These are phyloP conservation scores for Drosera spatulata DNA, from an alignment of 179 eudicot genomes.

Conservation along the genomic window DNA sequence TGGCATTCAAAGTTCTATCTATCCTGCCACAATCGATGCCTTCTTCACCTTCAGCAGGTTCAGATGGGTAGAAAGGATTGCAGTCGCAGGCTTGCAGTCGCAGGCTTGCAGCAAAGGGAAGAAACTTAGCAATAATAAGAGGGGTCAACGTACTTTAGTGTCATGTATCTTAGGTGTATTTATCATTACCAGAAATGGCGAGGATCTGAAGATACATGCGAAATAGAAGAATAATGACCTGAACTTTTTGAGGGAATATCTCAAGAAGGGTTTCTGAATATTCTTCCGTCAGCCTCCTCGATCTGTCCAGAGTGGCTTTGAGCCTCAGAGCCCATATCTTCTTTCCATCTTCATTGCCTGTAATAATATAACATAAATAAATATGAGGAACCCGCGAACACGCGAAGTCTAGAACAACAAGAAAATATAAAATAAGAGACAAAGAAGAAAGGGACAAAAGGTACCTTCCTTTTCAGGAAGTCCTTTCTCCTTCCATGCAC, in stretches of 20 bases:
- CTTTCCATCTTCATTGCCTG: constrained; percentile 84
- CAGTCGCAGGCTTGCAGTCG: too few relatives aligned
- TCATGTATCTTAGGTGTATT: not conserved
- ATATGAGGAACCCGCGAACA: constrained; percentile 4
- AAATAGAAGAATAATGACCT: constrained; percentile 28
- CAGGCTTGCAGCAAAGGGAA: not conserved
- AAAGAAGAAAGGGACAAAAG: not conserved
- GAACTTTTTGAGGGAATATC: constrained; percentile 73
- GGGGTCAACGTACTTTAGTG: too few relatives aligned
- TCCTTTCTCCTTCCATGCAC: constrained; percentile 73
- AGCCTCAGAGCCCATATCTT: constrained; percentile 84
- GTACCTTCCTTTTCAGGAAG: constrained; percentile 70
- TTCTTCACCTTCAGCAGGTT: too few relatives aligned
- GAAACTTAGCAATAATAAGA: not conserved
- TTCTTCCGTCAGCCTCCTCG: constrained; percentile 82
- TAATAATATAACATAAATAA: constrained; percentile 11
- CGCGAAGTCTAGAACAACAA: not conserved
- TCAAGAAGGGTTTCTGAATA: constrained; percentile 85
- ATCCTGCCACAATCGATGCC: too few relatives aligned
- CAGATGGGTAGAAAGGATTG: too few relatives aligned
- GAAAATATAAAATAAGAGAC: not conserved
- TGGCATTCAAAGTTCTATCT: too few relatives aligned
- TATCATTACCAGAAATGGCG: not conserved
- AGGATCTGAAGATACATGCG: not conserved
- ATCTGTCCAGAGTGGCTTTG: constrained; percentile 94